Evolutionary conservation across 2,329 filamentous ascomycete species (phyloP), one percentile per base, ranked within the genome.

Genomic region (Botryotinia convoluta): DNA sequence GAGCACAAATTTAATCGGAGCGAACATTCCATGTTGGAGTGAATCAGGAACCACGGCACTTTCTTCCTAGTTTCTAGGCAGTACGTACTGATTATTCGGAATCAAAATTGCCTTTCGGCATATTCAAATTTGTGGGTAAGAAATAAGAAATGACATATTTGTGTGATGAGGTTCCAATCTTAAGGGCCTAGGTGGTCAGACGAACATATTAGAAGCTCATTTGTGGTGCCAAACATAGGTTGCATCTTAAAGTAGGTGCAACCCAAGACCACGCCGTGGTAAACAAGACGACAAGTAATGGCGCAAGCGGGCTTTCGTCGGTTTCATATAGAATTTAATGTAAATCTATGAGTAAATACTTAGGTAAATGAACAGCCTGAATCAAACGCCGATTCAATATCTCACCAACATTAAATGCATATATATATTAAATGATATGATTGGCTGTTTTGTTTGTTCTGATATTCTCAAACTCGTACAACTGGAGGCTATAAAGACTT

Each of bases 111-210:
- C 32, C 64, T 68, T 57, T 29, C 8, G 59, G 39, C 37, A 60
- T 44, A 67, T 9, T 37, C n/a, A 18, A 16, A n/a, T 32, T 44
- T 29, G 7, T 26, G 32, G 32, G 4, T 29, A 63, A 51, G 22
- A 71, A 20, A 29, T 22, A 45, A 29, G 9, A 63, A 35, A 62
- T 62, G 44, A 39, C 29, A 51, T 63, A 26, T 71, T n/a, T 7
- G 32, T 35, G n/a, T 16, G 37, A 69, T 51, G 63, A 29, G 3
- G 37, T 54, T 45, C 32, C 42, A 45, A 35, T 45, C 29, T 69
- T 32, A 14, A 57, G 35, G 35, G 18, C 57, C n/a, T n/a, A 42
- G n/a, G 26, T 68, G 71, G 71, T 72, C 71, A 72, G 71, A 72
- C 45, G 71, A 72, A 72, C 71, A 72, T 26, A 68, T 45, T 68